Base-by-base conservation (phyloP, 345 rosid genomes). In the Erysimum cheiranthoides region DNA sequence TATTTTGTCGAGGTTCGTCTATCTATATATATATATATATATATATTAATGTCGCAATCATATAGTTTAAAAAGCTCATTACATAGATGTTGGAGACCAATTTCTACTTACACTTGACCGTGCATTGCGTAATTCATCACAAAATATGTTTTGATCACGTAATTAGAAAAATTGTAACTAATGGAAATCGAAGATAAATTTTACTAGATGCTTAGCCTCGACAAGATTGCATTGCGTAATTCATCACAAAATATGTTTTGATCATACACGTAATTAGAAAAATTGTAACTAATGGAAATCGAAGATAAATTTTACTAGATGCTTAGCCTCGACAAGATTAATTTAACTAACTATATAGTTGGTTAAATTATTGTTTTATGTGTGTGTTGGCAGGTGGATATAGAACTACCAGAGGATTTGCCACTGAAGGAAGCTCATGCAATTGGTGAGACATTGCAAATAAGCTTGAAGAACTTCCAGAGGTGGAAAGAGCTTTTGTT, bases 401-500 rank as follows among this genome's bases (percentile, higher is more conserved):
- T 93, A 31, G 96, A 90, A 80, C 90, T 93, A 0, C 97, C 97
- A 5, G 97, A 93, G 72, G 89, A 93, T 28, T 66, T 87, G 70
- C 93, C 96, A 14, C 30, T 93, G 52, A 89, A 82, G 51, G 89
- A 93, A 77, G 97, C 98, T 53, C 96, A 93, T 25, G 21, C 85
- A 3, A 89, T 90, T 13, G 98, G 98, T 60, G 98, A 93, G 67
- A 53, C 85, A 43, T 78, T 93, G 79, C 97, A 93, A 78, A 86
- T 84, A 74, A 89, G 79, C 82, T 93, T 2, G 97, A 93, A 82
- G 86, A 79, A 74, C 91, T 93, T 39, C 86, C 90, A 25, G 93
- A 89, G 82, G 97, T 93, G 6, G 97, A 93, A 81, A 79, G 97
- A 34, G 97, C 96, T 68, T 93, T 93, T 70, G 98, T 93, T 60